Percentiles rank a stretch among this genome's conserved stretches.
Conservation (phyloP, 1,284 basidiomycete species). For the Ustilago sp. region DNA sequence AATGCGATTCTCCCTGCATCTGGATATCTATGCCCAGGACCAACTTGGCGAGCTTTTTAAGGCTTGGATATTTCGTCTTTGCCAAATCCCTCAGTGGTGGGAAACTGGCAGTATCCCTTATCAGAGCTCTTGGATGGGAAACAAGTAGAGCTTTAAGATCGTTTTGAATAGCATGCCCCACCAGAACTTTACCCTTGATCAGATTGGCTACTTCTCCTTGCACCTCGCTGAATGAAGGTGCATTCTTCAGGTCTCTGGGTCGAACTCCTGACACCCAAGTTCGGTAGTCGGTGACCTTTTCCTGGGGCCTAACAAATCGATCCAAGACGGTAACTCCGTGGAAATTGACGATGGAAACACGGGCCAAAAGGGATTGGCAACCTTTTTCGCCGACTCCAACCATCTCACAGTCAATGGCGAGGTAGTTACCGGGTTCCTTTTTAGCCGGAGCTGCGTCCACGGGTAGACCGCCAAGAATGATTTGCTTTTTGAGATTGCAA, state of each 20-base stretch:
- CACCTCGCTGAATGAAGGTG: slow-evolving; percentile 80
- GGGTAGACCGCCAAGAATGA: slow-evolving; percentile 55
- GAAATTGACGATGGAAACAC: slow-evolving; percentile 92
- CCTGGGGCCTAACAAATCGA: slow-evolving; percentile 86
- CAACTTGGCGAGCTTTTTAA: slow-evolving; percentile 84
- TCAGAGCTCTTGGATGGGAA: slow-evolving; percentile 83
- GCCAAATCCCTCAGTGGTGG: slow-evolving; percentile 73
- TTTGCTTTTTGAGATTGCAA: slow-evolving; percentile 45
- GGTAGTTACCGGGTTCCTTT: slow-evolving; percentile 76
- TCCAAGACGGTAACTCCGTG: slow-evolving; percentile 85
- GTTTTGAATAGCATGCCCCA: slow-evolving; percentile 93
- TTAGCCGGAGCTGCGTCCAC: slow-evolving; percentile 38
- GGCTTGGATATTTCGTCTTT: slow-evolving; percentile 77
- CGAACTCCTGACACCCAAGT: slow-evolving; percentile 92
- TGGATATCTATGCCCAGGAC: slow-evolving; percentile 89
- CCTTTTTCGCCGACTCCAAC: slow-evolving; percentile 90
- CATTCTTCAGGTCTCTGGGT: slow-evolving; percentile 79
- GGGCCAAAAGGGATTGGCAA: slow-evolving; percentile 83
- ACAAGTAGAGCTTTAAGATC: slow-evolving; percentile 90
- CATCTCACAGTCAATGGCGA: slow-evolving; percentile 97
- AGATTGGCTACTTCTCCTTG: slow-evolving; percentile 84
- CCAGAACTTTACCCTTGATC: slow-evolving; percentile 82
- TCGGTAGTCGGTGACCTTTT: slow-evolving; percentile 91
- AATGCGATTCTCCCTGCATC: slow-evolving; percentile 67
- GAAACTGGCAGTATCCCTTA: slow-evolving; percentile 84